Evolutionary conservation across 2,329 filamentous ascomycete species (phyloP).

Genomic region (Colletotrichum karsti): DNA sequence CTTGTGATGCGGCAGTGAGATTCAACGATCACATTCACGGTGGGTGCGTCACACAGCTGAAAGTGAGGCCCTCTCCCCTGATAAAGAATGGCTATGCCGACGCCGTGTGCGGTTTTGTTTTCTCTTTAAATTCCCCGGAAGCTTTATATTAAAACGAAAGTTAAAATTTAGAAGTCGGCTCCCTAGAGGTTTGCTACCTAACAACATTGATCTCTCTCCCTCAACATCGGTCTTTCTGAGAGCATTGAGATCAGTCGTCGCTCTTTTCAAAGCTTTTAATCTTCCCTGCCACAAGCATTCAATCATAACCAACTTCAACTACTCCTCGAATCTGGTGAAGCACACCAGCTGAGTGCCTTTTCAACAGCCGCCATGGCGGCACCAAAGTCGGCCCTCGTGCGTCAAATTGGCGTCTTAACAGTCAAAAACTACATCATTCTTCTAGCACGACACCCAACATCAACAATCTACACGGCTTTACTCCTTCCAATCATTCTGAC

Average conservation of each 20-base stretch:
- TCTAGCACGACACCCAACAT: slow-evolving; percentile 57
- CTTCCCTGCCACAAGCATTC: too few relatives aligned
- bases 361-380: slow-evolving; percentile 5
- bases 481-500: slow-evolving; percentile 67
- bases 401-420: slow-evolving; percentile 68
- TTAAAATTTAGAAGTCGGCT: too few relatives aligned
- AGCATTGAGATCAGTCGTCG: too few relatives aligned
- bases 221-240: too few relatives aligned
- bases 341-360: not conserved
- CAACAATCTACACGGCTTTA: slow-evolving; percentile 65
- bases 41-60: not conserved
- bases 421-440: slow-evolving; percentile 70
- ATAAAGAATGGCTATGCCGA: too few relatives aligned
- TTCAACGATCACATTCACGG: not conserved
- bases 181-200: not conserved
- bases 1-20: not conserved
- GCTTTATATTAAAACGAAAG: too few relatives aligned
- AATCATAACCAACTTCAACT: not conserved
- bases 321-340: too few relatives aligned
- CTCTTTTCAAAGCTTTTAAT: too few relatives aligned
- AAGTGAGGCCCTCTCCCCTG: not conserved
- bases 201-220: not conserved
- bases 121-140: too few relatives aligned
- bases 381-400: slow-evolving; percentile 27
- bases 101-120: not conserved